phyloP scores from a whole-genome alignment of 805 yeast species.

The Candida chauliodis region DNA sequence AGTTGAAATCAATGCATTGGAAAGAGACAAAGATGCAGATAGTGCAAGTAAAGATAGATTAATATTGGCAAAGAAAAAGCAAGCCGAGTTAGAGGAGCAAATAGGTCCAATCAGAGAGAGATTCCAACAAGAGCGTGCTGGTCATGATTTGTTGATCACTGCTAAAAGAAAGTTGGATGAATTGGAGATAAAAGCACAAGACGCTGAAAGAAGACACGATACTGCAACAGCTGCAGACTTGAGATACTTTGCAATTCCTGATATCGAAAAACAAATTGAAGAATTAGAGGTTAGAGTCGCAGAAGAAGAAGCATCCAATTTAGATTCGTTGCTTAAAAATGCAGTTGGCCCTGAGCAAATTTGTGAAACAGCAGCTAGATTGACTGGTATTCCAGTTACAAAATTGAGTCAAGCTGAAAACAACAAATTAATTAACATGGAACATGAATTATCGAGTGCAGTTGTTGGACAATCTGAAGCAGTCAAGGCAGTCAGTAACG shows the following conservation, averaged over 20 bases:
- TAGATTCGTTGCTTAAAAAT: constrained; percentile 72
- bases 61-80: constrained; percentile 69
- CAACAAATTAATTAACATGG: constrained; percentile 91
- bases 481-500: constrained; percentile 92
- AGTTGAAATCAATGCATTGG: constrained; percentile 94
- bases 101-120: constrained; percentile 81
- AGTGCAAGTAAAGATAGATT: constrained; percentile 82
- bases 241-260: constrained; percentile 96
- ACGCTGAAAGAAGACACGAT: constrained; percentile 96
- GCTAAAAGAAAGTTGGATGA: constrained; percentile 92
- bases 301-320: constrained; percentile 65
- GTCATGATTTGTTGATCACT: constrained; percentile 85
- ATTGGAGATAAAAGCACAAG: constrained; percentile 85
- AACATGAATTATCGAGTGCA: constrained; percentile 68
- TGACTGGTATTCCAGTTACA: constrained; percentile 95
- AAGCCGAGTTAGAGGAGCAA: constrained; percentile 81
- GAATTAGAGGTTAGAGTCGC: constrained; percentile 74
- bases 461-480: constrained; percentile 98
- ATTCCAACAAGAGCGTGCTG: constrained; percentile 80
- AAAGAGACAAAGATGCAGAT: constrained; percentile 88
- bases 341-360: constrained; percentile 90
- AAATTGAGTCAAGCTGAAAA: constrained; percentile 95
- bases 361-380: constrained; percentile 94
- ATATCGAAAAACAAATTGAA: constrained; percentile 70
- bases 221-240: constrained; percentile 93